Evolutionary conservation across 164 flowering plant genomes (phyloP).

Genomic region (Litsea cubeba): DNA sequence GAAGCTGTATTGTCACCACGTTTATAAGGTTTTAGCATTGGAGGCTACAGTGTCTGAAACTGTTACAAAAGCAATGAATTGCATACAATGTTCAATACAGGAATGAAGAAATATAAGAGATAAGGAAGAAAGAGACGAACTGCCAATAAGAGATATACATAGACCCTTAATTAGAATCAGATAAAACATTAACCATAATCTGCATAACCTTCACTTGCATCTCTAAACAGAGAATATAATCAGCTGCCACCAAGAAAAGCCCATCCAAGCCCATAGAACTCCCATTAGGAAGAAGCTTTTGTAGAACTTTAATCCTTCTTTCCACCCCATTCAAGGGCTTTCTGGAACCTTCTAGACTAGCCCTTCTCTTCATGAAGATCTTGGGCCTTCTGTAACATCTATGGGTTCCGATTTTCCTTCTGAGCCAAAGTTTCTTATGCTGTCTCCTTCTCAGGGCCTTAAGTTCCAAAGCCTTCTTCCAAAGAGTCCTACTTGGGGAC

Average conservation of each 20-base stretch:
- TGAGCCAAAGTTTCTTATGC: conserved; percentile 1
- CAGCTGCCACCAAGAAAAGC: conserved; percentile 68
- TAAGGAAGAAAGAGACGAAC: background rate
- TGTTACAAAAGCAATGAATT: no score
- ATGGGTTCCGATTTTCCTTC: background rate
- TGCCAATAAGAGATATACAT: background rate
- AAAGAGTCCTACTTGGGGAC: conserved; percentile 14
- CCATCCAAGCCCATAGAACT: conserved; percentile 45
- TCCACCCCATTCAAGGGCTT: conserved; percentile 23
- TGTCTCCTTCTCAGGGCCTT: conserved; percentile 16
- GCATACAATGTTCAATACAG: no score
- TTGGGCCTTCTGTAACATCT: background rate
- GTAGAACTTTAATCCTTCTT: conserved; percentile 45
- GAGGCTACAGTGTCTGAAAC: no score
- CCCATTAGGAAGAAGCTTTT: conserved; percentile 57
- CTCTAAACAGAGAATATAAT: conserved; percentile 55
- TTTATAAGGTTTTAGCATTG: no score
- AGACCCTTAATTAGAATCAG: conserved; percentile 8
- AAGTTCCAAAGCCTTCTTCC: conserved; percentile 15
- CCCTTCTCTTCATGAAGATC: conserved; percentile 5
- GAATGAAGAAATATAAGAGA: background rate
- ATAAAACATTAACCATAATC: conserved; percentile 36
- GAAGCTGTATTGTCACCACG: no score
- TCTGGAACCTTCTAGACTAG: conserved; percentile 17
- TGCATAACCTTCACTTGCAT: conserved; percentile 70